Base-by-base conservation (phyloP, 2,329 filamentous ascomycete species). In the Colletotrichum lindemuthianum region DNA sequence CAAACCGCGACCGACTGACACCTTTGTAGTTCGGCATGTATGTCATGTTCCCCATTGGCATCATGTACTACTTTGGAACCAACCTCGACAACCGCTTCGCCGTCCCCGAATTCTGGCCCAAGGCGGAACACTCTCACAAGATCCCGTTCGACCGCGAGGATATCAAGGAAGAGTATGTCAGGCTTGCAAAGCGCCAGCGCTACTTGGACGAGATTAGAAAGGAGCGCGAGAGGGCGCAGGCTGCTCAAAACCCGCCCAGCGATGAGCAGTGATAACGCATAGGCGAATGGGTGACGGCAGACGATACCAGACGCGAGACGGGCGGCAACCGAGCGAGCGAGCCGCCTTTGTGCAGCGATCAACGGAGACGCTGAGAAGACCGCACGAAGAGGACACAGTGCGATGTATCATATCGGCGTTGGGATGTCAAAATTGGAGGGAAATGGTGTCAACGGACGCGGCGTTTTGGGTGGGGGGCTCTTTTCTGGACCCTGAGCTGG, bases 1-100 rank as follows among this genome's bases (percentile, higher is more conserved):
- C 10, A 15, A 15, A 41, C 8, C 2, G 13, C 34, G 3, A 59
- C 33, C 60, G 9, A 15, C 37, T 7, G 15, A 16, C 54, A 15
- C 32, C 48, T 34, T 49, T 15, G 24, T 68, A 97, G 95, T 99
- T 99, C 78, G 94, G 95, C 82, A 92, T 96, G 86, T 99, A 99
- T 83, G 90, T 99, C 82, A 90, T 97, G 86, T 99, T 99, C 81
- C 96, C 96, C 15, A 98, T 99, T 73, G 93, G 92, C 72, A 94
- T 96, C 84, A 99, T 99, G 96, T 98, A 96, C 85, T 99, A 99
- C 84, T 99, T 98, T 79, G 96, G 96, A 76, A 97, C 94, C 60
- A 99, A 99, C 79, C 92, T 99, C 75, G 96, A 99, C 79, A 86
- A 90, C 70, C 90, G 93, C 69, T 99, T 99, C 83, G 82, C 86